These are phyloP conservation scores for Linum lewisii DNA, from an alignment of 345 rosid genomes.

Conservation along the genomic window DNA sequence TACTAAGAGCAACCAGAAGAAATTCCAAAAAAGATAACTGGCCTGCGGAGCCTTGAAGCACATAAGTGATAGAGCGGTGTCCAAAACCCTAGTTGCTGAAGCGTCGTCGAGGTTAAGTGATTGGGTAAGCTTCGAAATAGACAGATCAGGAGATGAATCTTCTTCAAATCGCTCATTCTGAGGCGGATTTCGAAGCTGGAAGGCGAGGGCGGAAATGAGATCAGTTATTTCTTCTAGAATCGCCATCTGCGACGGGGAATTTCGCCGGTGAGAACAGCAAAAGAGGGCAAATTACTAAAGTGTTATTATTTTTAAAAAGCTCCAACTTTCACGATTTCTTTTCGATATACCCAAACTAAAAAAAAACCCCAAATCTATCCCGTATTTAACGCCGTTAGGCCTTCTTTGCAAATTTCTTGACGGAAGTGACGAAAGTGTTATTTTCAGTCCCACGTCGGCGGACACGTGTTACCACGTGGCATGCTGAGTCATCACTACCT, in stretches of 20 bases:
- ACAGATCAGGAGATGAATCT: conserved; percentile 22
- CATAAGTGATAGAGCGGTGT: conserved; percentile 54
- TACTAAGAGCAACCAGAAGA: neutral
- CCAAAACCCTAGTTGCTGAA: conserved; percentile 44
- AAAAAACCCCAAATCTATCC: too few relatives aligned
- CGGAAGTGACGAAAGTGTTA: too few relatives aligned
- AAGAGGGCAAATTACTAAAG: too few relatives aligned
- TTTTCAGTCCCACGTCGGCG: too few relatives aligned
- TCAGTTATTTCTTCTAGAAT: conserved; percentile 20
- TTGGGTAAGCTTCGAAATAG: conserved; percentile 43
- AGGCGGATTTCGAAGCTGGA: conserved; percentile 21
- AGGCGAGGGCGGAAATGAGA: conserved; percentile 44
- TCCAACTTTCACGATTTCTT: too few relatives aligned
- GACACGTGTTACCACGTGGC: too few relatives aligned
- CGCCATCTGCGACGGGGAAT: conserved; percentile 9
- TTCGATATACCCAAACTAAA: too few relatives aligned
- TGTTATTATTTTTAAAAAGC: too few relatives aligned
- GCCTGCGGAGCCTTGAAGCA: conserved; percentile 67
- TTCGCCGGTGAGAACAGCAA: too few relatives aligned
- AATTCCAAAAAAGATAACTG: neutral
- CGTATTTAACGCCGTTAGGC: too few relatives aligned
- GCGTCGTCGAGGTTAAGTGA: conserved; percentile 42
- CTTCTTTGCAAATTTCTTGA: too few relatives aligned
- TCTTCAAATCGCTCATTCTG: conserved; percentile 7
- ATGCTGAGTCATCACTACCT: too few relatives aligned